A percentile compares a stretch with the other conserved stretches of the same genome.
Conservation (phyloP, 306 rosid species). For the Sicyos baderoa region DNA sequence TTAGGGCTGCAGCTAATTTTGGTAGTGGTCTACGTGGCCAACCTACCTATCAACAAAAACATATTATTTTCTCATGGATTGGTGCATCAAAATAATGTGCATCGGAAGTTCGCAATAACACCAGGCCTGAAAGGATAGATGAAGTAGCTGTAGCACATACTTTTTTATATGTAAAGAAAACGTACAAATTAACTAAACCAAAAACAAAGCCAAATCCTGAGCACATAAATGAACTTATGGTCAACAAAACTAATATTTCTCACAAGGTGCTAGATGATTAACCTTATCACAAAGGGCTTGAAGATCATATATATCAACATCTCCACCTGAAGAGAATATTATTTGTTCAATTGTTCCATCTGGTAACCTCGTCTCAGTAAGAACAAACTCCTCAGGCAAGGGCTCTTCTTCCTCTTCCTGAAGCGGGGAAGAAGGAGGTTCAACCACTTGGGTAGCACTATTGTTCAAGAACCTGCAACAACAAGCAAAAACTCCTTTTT, state of each 20-base stretch:
- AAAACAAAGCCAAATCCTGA: too few relatives aligned
- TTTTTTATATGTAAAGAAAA: too few relatives aligned
- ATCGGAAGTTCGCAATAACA: background rate
- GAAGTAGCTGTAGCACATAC: slow-evolving; percentile 4
- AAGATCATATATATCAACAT: slow-evolving; percentile 82
- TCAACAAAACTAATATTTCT: background rate
- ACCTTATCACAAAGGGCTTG: slow-evolving; percentile 91
- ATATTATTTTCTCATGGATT: background rate
- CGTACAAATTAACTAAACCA: background rate
- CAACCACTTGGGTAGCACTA: too few relatives aligned
- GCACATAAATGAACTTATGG: background rate
- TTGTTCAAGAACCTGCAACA: too few relatives aligned
- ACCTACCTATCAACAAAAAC: slow-evolving; percentile 56
- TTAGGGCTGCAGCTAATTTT: slow-evolving; percentile 76
- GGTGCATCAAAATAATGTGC: background rate
- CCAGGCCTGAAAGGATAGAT: background rate
- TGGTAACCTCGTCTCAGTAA: slow-evolving; percentile 62
- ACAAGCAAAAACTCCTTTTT: too few relatives aligned
- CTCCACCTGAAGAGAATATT: slow-evolving; percentile 83
- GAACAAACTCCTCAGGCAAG: slow-evolving; percentile 75
- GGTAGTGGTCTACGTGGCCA: slow-evolving; percentile 91
- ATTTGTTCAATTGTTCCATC: slow-evolving; percentile 83
- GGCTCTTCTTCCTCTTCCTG: slow-evolving; percentile 72
- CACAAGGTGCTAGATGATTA: background rate
- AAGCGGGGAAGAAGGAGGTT: too few relatives aligned